phyloP scores from a whole-genome alignment of 257 asterid species.

The Primulina huaijiensis region DNA sequence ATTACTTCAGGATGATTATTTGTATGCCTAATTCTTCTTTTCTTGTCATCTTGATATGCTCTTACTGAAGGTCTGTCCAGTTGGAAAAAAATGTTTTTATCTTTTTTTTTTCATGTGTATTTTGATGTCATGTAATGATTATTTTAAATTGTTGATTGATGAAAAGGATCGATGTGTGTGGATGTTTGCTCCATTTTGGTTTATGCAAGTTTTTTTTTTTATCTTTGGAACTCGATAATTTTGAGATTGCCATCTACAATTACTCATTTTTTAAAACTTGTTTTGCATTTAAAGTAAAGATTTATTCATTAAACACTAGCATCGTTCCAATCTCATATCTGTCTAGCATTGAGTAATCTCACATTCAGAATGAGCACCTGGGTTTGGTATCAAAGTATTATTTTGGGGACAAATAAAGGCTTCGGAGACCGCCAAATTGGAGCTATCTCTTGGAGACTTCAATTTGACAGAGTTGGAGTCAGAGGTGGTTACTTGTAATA shows the following conservation, averaged over 20 bases:
- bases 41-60: background rate
- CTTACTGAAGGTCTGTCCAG: background rate
- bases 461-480: conserved; percentile 41
- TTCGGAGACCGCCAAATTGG: conserved; percentile 48
- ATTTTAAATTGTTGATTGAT: conserved; percentile 10
- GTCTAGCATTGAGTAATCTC: conserved; percentile 38
- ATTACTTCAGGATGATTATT: background rate
- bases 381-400: conserved; percentile 50
- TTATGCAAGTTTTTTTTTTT: background rate
- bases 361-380: conserved; percentile 24
- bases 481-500: conserved; percentile 45
- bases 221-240: background rate
- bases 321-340: background rate
- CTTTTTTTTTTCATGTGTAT: background rate
- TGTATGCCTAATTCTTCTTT: background rate
- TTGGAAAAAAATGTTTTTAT: background rate
- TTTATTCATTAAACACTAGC: background rate
- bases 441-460: conserved; percentile 66
- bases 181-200: conserved; percentile 10
- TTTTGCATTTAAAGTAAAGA: background rate
- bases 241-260: background rate
- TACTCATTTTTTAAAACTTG: background rate
- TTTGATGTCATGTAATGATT: background rate
- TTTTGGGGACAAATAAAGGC: conserved; percentile 84
- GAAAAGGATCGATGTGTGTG: background rate